These are phyloP conservation scores for Penicillium herquei DNA, from an alignment of 495 filamentous ascomycete species.

Conservation along the genomic window DNA sequence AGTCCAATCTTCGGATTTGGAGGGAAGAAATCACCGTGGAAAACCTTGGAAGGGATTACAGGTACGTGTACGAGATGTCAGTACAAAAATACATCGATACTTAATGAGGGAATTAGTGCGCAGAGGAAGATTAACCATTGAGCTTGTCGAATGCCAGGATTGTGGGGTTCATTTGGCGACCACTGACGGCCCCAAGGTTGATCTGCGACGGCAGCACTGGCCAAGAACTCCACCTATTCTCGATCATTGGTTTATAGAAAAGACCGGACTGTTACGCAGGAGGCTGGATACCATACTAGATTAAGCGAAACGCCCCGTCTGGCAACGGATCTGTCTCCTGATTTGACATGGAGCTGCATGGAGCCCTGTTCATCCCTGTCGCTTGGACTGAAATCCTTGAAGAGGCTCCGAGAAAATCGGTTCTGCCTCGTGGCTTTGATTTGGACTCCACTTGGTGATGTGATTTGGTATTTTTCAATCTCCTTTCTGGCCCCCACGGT, in stretches of 20 bases:
- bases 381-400: background rate
- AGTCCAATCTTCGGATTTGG: background rate
- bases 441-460: background rate
- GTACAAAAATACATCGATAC: background rate
- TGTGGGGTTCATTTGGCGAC: background rate
- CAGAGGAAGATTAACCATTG: background rate
- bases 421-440: background rate
- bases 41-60: too few relatives aligned
- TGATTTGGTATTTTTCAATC: background rate
- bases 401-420: background rate
- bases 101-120: background rate
- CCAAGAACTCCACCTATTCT: background rate
- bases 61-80: too few relatives aligned
- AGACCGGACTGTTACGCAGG: background rate
- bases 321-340: background rate
- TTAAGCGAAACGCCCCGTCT: background rate
- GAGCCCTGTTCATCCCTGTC: background rate
- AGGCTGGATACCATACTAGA: background rate
- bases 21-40: too few relatives aligned
- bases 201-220: conserved; percentile 1
- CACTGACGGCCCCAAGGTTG: background rate
- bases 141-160: too few relatives aligned
- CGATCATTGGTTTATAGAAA: background rate
- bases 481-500: background rate
- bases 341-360: background rate